A percentile compares a stretch with the other conserved stretches of the same genome.
These are phyloP conservation scores for Blastobotrys persicus DNA, from an alignment of 1,139 yeast genomes.

Conservation along the genomic window DNA sequence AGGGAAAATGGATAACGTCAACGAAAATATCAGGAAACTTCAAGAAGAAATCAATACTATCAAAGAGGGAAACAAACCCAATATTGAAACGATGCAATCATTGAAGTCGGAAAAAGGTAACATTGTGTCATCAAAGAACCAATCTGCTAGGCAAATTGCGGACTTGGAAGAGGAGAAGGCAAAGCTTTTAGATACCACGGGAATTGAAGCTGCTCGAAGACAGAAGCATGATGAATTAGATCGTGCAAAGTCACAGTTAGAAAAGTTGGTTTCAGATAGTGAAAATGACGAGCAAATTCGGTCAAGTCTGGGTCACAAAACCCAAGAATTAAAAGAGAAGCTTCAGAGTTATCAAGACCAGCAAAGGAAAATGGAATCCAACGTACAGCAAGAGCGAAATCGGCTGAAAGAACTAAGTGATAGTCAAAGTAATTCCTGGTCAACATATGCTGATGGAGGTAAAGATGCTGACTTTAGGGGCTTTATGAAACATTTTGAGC, in stretches of 20 bases:
- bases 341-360: constrained; percentile 39
- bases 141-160: constrained; percentile 32
- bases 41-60: not conserved
- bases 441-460: constrained; percentile 4
- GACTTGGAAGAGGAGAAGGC: constrained; percentile 25
- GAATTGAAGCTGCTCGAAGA: constrained; percentile 2
- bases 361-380: not conserved
- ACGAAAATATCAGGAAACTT: constrained; percentile 19
- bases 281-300: constrained; percentile 11
- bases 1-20: constrained; percentile 17
- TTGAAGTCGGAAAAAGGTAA: constrained; percentile 29
- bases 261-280: constrained; percentile 12
- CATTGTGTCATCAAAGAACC: constrained; percentile 6
- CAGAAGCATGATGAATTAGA: not conserved
- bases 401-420: constrained; percentile 30
- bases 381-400: constrained; percentile 12
- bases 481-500: constrained; percentile 6
- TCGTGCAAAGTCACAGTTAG: not conserved
- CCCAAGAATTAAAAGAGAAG: constrained; percentile 34
- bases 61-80: not conserved
- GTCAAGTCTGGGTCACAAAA: constrained; percentile 39
- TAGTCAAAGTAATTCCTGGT: constrained; percentile 15
- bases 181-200: not conserved
- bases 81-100: not conserved
- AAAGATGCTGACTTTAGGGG: not conserved